Percentiles rank a stretch among this genome's conserved stretches.
phyloP scores from a whole-genome alignment of 2,329 filamentous ascomycete species.

The Colletotrichum horii region DNA sequence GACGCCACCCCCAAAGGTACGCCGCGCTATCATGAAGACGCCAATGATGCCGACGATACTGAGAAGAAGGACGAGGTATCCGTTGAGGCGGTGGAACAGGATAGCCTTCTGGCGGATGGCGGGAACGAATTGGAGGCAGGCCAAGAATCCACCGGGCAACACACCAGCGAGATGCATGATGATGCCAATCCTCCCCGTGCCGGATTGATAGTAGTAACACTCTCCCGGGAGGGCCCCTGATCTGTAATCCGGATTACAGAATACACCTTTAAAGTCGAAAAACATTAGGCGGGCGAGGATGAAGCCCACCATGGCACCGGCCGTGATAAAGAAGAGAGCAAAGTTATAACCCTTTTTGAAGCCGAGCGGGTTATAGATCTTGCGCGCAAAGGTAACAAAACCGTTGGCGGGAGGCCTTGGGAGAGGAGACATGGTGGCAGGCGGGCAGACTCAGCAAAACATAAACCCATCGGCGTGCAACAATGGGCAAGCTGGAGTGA shows the following conservation, averaged over 20 bases:
- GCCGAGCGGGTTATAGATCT: slow-evolving; percentile 51
- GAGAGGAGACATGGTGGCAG: background rate
- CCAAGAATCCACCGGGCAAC: slow-evolving; percentile 50
- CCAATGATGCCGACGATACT: slow-evolving; percentile 49
- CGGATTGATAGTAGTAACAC: slow-evolving; percentile 39
- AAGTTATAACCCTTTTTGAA: slow-evolving; percentile 66
- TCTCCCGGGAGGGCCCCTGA: slow-evolving; percentile 35
- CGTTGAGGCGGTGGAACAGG: slow-evolving; percentile 64
- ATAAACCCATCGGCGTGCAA: background rate
- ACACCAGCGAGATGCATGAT: slow-evolving; percentile 49
- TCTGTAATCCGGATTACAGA: slow-evolving; percentile 32
- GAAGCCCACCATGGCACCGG: slow-evolving; percentile 52
- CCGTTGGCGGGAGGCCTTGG: slow-evolving; percentile 18
- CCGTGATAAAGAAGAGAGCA: slow-evolving; percentile 54
- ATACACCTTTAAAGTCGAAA: slow-evolving; percentile 44
- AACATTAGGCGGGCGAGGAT: slow-evolving; percentile 52
- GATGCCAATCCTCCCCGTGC: slow-evolving; percentile 42
- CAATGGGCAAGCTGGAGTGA: background rate
- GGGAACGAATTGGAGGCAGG: slow-evolving; percentile 54
- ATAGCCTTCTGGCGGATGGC: slow-evolving; percentile 50
- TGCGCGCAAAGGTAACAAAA: slow-evolving; percentile 25
- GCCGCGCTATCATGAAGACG: slow-evolving; percentile 57
- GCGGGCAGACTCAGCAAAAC: background rate
- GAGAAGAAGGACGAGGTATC: slow-evolving; percentile 59
- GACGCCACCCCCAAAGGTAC: slow-evolving; percentile 58